Evolutionary conservation across 306 rosid species (phyloP), one percentile per base, ranked within the genome.

Genomic region (Sesbania bispinosa): DNA sequence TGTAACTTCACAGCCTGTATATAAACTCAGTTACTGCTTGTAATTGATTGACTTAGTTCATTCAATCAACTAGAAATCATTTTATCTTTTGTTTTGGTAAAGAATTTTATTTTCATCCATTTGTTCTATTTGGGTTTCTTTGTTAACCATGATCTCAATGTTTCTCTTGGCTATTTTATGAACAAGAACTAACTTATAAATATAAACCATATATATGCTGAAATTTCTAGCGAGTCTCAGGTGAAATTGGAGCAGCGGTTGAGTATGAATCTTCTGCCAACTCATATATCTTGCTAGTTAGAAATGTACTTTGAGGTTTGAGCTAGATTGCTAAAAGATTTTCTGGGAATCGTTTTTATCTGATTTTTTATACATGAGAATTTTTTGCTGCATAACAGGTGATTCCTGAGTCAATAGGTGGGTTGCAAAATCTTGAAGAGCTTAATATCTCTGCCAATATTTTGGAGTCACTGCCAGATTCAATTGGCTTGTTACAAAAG

Each of bases 401-500:
- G 14, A 82, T 94, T 75, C 97, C 96, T 45, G 99, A 89, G 33
- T 75, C 99, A 16, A 83, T 94, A 68, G 77, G 80, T 35, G 92
- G 88, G 55, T 62, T 94, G 72, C 85, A 85, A 76, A 88, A 80
- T 70, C 95, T 94, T 0, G 93, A 94, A 83, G 99, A 94, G 85
- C 85, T 94, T 35, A 89, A 94, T 45, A 45, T 83, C 52, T 79
- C 97, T 45, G 79, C 97, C 45, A 94, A 94, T 83, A 64, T 69
- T 16, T 80, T 94, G 88, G 82, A 42, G 80, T 75, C 85, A 2
- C 82, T 94, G 52, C 97, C 99, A 1, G 96, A 94, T 63, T 67
- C 96, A 9, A 89, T 91, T 80, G 99, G 99, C 54, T 69, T 86
- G 79, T 62, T 94, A 80, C 96, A 91, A 23, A 89, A 81, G 67